phyloP scores from a whole-genome alignment of 441 rosid species.

The Iberis amara region DNA sequence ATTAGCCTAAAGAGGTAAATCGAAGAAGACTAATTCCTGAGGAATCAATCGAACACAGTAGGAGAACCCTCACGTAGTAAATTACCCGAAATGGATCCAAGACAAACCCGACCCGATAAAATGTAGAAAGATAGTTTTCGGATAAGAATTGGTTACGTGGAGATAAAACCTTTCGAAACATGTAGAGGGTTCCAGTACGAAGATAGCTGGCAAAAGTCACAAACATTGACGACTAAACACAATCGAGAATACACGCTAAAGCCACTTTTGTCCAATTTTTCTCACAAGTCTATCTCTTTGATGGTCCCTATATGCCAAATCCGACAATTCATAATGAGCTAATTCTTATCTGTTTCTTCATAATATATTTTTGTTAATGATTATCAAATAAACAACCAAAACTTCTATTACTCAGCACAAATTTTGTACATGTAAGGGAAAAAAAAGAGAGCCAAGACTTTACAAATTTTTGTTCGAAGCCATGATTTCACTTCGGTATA shows the following conservation, averaged over 20 bases:
- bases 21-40: conserved; percentile 7
- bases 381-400: too few species aligned
- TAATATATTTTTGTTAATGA: not conserved
- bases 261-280: conserved; percentile 12
- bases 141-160: conserved; percentile 23
- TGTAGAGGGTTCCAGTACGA: conserved; percentile 12
- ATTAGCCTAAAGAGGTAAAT: not conserved
- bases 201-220: conserved; percentile 20
- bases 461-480: too few species aligned
- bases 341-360: not conserved
- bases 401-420: too few species aligned
- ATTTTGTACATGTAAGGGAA: too few species aligned
- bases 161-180: conserved; percentile 21
- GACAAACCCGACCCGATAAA: not conserved
- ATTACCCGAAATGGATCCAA: not conserved
- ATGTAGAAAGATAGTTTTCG: not conserved
- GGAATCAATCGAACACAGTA: not conserved
- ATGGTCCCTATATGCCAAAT: conserved; percentile 25
- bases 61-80: too few species aligned
- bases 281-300: conserved; percentile 15
- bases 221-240: conserved; percentile 18
- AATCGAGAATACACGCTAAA: conserved; percentile 6
- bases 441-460: too few species aligned
- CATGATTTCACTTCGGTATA: not conserved
- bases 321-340: not conserved